Conservation (phyloP, 2,329 filamentous ascomycete genomes). For the Aspergillus carbonarius region DNA sequence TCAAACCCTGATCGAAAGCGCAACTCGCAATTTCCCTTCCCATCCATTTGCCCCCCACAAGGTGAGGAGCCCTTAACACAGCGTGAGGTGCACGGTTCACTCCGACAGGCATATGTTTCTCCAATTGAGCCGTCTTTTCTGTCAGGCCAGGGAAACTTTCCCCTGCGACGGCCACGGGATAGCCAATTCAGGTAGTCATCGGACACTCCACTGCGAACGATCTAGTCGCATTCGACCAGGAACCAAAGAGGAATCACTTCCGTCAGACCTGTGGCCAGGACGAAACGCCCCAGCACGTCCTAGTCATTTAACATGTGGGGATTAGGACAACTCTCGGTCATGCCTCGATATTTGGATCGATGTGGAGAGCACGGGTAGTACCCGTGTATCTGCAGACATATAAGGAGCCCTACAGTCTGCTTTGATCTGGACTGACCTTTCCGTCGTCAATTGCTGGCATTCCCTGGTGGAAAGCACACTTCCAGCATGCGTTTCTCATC, state of each 20-base stretch:
- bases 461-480: conserved; percentile 15
- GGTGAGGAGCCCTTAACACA: conserved; percentile 7
- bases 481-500: conserved; percentile 26
- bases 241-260: conserved; percentile 18
- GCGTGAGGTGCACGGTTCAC: conserved; percentile 9
- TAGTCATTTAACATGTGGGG: conserved; percentile 22
- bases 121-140: conserved; percentile 9
- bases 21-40: conserved; percentile 18
- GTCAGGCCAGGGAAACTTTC: conserved; percentile 5
- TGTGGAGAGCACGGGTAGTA: conserved; percentile 11
- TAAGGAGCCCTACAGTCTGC: conserved; percentile 16
- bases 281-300: conserved; percentile 10
- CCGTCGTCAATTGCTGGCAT: conserved; percentile 20
- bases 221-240: background rate
- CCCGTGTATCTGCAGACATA: conserved; percentile 15
- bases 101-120: conserved; percentile 11
- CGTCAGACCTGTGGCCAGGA: conserved; percentile 7
- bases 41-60: conserved; percentile 12
- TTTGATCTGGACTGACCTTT: conserved; percentile 6
- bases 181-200: background rate
- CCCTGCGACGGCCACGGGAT: conserved; percentile 1
- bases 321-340: conserved; percentile 14
- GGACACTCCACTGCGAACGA: conserved; percentile 1
- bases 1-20: conserved; percentile 6
- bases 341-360: conserved; percentile 10